A percentile compares a stretch with the other conserved stretches of the same genome.
Conservation (phyloP, 768 basidiomycete genomes). For the Leccinum incarnatum region DNA sequence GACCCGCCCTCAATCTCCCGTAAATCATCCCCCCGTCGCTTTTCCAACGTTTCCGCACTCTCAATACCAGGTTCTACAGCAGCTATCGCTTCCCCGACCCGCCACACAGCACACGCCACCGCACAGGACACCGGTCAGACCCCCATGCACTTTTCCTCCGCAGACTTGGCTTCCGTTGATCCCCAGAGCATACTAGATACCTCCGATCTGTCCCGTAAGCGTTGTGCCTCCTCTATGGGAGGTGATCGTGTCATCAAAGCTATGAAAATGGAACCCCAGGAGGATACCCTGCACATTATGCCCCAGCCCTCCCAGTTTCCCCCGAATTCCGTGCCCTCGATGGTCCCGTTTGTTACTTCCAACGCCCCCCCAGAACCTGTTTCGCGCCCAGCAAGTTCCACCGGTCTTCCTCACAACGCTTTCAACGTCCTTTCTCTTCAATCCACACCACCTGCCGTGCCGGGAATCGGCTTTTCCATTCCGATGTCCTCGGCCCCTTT, state of each 20-base stretch:
- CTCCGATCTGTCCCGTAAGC: conserved; percentile 47
- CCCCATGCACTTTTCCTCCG: conserved; percentile 18
- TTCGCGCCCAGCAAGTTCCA: conserved; percentile 35
- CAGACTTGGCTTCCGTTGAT: conserved; percentile 23
- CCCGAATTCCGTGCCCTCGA: conserved; percentile 22
- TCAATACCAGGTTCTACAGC: conserved; percentile 42
- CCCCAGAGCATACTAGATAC: conserved; percentile 26
- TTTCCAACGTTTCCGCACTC: conserved; percentile 14
- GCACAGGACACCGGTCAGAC: conserved; percentile 27
- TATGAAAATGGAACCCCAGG: conserved; percentile 48
- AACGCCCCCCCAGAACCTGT: conserved; percentile 28
- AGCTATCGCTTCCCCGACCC: conserved; percentile 21
- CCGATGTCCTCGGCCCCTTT: conserved; percentile 19
- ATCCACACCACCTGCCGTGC: conserved; percentile 12
- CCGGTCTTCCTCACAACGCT: conserved; percentile 21
- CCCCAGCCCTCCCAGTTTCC: conserved; percentile 27
- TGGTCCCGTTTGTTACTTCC: conserved; percentile 28
- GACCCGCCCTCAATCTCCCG: conserved; percentile 35
- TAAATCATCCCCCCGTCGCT: conserved; percentile 26
- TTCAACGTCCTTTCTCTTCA: conserved; percentile 26
- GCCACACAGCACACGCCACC: conserved; percentile 18
- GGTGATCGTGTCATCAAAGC: conserved; percentile 47
- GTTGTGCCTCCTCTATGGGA: conserved; percentile 47
- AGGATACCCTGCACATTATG: conserved; percentile 35
- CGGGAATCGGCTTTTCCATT: conserved; percentile 20